Base-by-base conservation (phyloP, 2,329 filamentous ascomycete species). In the Cadophora malorum region DNA sequence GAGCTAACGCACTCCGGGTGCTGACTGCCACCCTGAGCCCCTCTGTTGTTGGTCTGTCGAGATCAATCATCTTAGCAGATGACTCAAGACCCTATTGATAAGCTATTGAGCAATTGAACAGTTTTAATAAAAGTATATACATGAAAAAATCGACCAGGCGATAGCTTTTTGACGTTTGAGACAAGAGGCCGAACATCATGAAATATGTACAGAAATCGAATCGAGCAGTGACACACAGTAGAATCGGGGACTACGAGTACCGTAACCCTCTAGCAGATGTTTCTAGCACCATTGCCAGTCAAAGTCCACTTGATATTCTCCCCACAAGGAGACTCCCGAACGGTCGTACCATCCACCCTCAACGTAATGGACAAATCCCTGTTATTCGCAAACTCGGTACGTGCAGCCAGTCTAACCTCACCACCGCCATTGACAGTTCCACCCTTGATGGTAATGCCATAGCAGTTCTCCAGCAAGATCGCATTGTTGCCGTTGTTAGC, bases 381-480 rank as follows among this genome's bases (percentile, higher is more conserved):
- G 41, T 59, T 65, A 21, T 41, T 52, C 9, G 52, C 19, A 31
- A 65, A 65, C 28, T 50, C 38, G 3, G 23, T 52, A 5, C 53
- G 31, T 23, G 41, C 55, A 49, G 53, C 38, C n/a, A 61, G 12
- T 7, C 53, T 41, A 14, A 60, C 38, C 19, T 38, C 25, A 1
- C 55, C 55, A 21, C 53, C 53, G 4, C 64, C 64, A 9, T 38
- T 65, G 28, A 65, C 55, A 52, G 64, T 60, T 25, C 64, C 64
- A 1, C 55, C 55, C 16, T 23, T 50, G 10, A 65, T 65, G 10
- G 19, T 60, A 31, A 65, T n/a, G 5, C 55, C 55, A 35, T 65
- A 65, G 31, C 64, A 65, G 31, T 65, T 65, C 55, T 65, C 55
- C 25, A 65, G 23, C 8, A 65, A 45, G 12, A 65, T 60, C 14